phyloP scores from a whole-genome alignment of 768 basidiomycete genomes.

The Tulasnella sp. region DNA sequence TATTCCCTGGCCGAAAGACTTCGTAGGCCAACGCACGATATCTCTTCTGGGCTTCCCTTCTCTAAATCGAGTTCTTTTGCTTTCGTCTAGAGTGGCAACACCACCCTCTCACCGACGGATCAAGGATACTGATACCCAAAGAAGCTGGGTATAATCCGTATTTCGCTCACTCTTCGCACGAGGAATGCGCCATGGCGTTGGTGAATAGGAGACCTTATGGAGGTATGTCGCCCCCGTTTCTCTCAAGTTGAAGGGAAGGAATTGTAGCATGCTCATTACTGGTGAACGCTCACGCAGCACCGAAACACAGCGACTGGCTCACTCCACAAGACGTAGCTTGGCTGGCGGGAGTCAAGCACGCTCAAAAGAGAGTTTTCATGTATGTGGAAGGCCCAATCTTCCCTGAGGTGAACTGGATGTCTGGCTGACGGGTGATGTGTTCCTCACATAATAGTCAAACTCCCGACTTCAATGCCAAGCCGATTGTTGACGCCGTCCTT shows the following conservation, averaged over 20 bases:
- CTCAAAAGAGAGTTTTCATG: constrained; percentile 63
- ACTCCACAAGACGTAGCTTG: constrained; percentile 64
- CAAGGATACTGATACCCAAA: background rate
- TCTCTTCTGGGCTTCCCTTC: background rate
- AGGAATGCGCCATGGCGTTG: constrained; percentile 60
- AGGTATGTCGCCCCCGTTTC: constrained; percentile 36
- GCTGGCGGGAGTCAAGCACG: constrained; percentile 60
- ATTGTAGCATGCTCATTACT: background rate
- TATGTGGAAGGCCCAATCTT: constrained; percentile 33
- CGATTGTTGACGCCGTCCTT: constrained; percentile 56
- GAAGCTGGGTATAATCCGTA: constrained; percentile 59
- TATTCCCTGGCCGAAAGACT: background rate
- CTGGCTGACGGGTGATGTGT: background rate
- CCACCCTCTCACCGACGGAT: background rate
- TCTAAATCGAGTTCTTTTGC: background rate
- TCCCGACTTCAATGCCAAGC: constrained; percentile 65
- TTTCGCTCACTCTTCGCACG: constrained; percentile 55
- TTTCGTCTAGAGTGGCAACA: constrained; percentile 8
- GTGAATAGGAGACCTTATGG: constrained; percentile 62
- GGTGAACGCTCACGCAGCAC: constrained; percentile 43
- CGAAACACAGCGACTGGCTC: constrained; percentile 40
- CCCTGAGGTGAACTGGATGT: background rate
- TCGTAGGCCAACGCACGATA: background rate
- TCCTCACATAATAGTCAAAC: constrained; percentile 50
- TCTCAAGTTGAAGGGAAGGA: too few species aligned